These are phyloP conservation scores for Debaryomyces hansenii DNA, from an alignment of 805 yeast species.

Conservation along the genomic window DNA sequence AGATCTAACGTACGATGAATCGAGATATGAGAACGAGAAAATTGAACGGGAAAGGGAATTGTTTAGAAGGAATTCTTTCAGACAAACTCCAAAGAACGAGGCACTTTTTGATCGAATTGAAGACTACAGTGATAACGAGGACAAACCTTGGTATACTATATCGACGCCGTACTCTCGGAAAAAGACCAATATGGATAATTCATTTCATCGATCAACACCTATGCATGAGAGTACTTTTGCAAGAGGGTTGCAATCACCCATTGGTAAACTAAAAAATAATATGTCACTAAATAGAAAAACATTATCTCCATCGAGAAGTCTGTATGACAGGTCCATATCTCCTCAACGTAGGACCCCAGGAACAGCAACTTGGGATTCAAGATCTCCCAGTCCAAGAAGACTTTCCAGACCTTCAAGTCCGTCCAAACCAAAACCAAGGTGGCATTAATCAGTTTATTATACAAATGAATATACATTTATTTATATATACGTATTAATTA, in stretches of 20 bases:
- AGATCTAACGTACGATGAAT: background rate
- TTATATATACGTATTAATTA: slow-evolving; percentile 11
- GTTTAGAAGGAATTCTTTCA: background rate
- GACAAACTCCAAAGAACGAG: background rate
- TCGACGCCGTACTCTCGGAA: slow-evolving; percentile 1
- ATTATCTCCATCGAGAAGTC: background rate
- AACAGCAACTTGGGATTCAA: background rate
- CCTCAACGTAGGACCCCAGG: background rate
- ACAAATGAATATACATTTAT: background rate
- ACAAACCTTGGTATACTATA: background rate
- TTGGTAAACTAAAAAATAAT: background rate
- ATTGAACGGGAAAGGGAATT: background rate
- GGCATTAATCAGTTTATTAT: slow-evolving; percentile 6
- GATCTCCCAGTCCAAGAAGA: slow-evolving; percentile 12
- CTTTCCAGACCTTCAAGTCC: slow-evolving; percentile 8
- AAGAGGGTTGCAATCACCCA: slow-evolving; percentile 6
- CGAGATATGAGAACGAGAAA: background rate
- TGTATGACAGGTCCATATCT: background rate
- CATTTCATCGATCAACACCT: background rate
- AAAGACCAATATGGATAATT: background rate
- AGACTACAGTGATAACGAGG: background rate
- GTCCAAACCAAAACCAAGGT: slow-evolving; percentile 7
- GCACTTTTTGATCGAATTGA: background rate
- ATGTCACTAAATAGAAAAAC: background rate
- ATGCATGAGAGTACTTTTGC: background rate